Evolutionary conservation across 2,329 filamentous ascomycete species (phyloP).

Genomic region (Diaporthe sp.): DNA sequence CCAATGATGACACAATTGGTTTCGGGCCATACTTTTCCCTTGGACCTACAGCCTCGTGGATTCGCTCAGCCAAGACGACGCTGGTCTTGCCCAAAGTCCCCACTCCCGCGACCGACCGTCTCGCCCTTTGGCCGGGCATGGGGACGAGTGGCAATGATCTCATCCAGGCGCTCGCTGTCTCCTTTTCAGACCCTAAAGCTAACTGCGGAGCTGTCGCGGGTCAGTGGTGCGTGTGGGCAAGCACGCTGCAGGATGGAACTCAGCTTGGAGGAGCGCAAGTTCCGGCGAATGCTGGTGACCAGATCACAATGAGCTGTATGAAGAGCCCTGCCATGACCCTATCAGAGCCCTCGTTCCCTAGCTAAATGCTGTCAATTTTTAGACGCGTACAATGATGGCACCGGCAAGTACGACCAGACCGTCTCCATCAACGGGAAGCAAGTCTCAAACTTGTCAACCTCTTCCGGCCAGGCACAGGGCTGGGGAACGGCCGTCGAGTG

Average conservation of each 20-base stretch:
- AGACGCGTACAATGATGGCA: conserved; percentile 27
- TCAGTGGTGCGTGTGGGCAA: conserved; percentile 30
- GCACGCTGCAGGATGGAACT: conserved; percentile 16
- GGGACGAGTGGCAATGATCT: conserved; percentile 23
- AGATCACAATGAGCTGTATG: conserved; percentile 27
- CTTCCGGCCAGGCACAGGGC: conserved; percentile 27
- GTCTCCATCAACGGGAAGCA: conserved; percentile 22
- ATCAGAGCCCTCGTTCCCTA: neutral
- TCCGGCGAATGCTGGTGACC: conserved; percentile 17
- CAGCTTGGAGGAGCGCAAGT: conserved; percentile 15
- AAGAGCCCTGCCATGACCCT: neutral
- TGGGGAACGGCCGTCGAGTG: conserved; percentile 32
- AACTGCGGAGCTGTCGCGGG: conserved; percentile 19
- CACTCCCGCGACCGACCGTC: neutral
- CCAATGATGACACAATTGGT: neutral
- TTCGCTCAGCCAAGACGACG: conserved; percentile 28
- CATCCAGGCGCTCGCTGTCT: conserved; percentile 28
- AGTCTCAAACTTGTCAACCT: conserved; percentile 19
- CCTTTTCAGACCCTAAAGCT: conserved; percentile 13
- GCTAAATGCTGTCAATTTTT: neutral
- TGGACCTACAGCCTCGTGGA: conserved; percentile 28
- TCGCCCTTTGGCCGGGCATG: conserved; percentile 32
- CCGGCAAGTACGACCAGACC: conserved; percentile 28
- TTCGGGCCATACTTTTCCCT: conserved; percentile 29
- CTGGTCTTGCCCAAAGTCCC: conserved; percentile 26